These are phyloP conservation scores for Akanthomyces uredinophilus DNA, from an alignment of 2,329 filamentous ascomycete genomes.

Conservation along the genomic window DNA sequence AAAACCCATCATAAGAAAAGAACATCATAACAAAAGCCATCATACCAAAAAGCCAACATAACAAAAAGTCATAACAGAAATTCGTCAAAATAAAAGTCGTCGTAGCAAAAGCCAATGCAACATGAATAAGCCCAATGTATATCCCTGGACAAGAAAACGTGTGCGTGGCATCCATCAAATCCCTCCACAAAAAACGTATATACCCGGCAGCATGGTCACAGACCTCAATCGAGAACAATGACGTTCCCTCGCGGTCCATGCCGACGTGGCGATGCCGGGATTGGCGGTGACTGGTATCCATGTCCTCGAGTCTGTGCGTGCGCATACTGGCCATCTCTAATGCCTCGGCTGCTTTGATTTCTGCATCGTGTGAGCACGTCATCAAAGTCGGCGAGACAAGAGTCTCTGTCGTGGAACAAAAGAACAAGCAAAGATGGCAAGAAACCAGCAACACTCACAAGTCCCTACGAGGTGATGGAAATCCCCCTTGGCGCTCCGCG, in stretches of 20 bases:
- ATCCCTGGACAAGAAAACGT: not conserved
- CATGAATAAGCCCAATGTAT: not conserved
- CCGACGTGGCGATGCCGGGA: conserved; percentile 9
- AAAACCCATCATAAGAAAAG: not conserved
- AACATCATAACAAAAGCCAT: not conserved
- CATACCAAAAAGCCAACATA: no score
- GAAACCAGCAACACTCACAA: conserved; percentile 12
- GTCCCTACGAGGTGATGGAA: conserved; percentile 12
- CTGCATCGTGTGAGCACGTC: conserved; percentile 10
- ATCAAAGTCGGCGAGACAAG: not conserved
- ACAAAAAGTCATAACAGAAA: not conserved
- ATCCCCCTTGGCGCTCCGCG: not conserved
- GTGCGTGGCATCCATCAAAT: not conserved
- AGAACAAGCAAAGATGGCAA: not conserved
- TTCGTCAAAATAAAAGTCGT: not conserved
- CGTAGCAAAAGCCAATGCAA: not conserved
- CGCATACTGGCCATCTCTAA: conserved; percentile 3
- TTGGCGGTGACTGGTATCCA: conserved; percentile 8
- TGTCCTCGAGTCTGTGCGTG: conserved; percentile 1
- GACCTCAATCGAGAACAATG: conserved; percentile 9
- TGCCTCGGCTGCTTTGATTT: conserved; percentile 5
- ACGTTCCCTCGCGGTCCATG: conserved; percentile 2
- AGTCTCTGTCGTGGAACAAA: not conserved
- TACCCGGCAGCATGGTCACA: not conserved
- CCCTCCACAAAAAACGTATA: conserved; percentile 3